A percentile compares a stretch with the other conserved stretches of the same genome.
Evolutionary conservation across 2,329 filamentous ascomycete species (phyloP).

Genomic region (Trichoderma sp.): DNA sequence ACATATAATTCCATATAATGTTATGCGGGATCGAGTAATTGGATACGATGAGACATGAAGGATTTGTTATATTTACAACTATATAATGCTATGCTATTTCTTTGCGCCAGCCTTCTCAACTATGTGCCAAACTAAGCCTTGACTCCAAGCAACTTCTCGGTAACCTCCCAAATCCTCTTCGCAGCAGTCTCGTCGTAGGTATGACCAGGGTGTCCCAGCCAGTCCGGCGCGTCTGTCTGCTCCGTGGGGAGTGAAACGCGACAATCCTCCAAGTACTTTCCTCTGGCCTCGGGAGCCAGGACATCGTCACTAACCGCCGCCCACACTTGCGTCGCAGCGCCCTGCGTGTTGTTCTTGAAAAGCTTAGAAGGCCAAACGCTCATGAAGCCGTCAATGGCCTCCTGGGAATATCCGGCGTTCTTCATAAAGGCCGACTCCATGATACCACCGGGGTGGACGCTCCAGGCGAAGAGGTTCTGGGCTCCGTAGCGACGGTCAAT

Average conservation of each 20-base stretch:
- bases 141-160: slow-evolving; percentile 4
- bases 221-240: neutral
- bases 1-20: too few relatives aligned
- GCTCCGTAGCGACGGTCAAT: slow-evolving; percentile 46
- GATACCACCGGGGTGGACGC: slow-evolving; percentile 48
- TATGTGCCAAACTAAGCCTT: neutral
- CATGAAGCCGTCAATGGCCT: neutral
- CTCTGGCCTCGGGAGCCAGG: slow-evolving; percentile 36
- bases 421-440: neutral
- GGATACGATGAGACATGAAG: neutral
- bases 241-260: neutral
- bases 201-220: slow-evolving; percentile 12
- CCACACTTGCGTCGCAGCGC: slow-evolving; percentile 45
- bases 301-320: slow-evolving; percentile 36
- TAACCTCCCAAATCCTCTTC: slow-evolving; percentile 16
- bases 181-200: slow-evolving; percentile 16
- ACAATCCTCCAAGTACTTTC: slow-evolving; percentile 41
- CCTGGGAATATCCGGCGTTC: slow-evolving; percentile 1
- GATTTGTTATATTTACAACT: neutral
- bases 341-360: slow-evolving; percentile 37
- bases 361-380: neutral
- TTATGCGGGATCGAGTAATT: neutral
- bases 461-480: slow-evolving; percentile 41
- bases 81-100: neutral
- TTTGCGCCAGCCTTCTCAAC: neutral